phyloP scores from a whole-genome alignment of 495 filamentous ascomycete genomes.

The Peziza echinospora region DNA sequence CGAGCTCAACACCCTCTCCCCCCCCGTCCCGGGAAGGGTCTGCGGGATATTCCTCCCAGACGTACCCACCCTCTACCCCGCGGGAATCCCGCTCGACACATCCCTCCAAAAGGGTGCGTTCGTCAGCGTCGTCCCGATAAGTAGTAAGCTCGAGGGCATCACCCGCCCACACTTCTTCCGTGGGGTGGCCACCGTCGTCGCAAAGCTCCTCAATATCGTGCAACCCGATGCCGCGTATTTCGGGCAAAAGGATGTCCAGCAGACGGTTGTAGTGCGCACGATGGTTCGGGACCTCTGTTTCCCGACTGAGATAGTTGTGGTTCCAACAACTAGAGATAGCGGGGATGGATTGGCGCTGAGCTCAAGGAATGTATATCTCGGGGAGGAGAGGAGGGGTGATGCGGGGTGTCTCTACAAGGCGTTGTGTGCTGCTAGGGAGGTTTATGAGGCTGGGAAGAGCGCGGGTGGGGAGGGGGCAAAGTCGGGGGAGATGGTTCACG shows the following conservation, averaged over 20 bases:
- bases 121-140: conserved; percentile 74
- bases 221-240: conserved; percentile 80
- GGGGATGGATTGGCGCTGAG: conserved; percentile 77
- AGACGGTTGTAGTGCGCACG: conserved; percentile 70
- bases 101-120: conserved; percentile 62
- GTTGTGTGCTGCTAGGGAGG: conserved; percentile 44
- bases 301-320: conserved; percentile 51
- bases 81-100: conserved; percentile 60
- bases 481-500: background rate
- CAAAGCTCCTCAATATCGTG: conserved; percentile 90
- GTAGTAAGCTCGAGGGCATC: conserved; percentile 57
- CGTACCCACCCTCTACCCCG: conserved; percentile 69
- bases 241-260: conserved; percentile 94
- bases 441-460: conserved; percentile 36
- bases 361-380: conserved; percentile 83
- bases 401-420: conserved; percentile 49
- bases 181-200: conserved; percentile 87
- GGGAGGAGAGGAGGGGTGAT: conserved; percentile 42
- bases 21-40: conserved; percentile 40
- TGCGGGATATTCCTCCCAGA: conserved; percentile 69
- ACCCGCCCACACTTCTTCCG: conserved; percentile 89
- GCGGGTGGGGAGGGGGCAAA: conserved; percentile 26
- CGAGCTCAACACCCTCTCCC: conserved; percentile 31
- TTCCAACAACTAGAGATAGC: conserved; percentile 48
- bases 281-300: conserved; percentile 78